These are phyloP conservation scores for Calophaca sinica DNA, from an alignment of 306 rosid genomes.

Conservation along the genomic window DNA sequence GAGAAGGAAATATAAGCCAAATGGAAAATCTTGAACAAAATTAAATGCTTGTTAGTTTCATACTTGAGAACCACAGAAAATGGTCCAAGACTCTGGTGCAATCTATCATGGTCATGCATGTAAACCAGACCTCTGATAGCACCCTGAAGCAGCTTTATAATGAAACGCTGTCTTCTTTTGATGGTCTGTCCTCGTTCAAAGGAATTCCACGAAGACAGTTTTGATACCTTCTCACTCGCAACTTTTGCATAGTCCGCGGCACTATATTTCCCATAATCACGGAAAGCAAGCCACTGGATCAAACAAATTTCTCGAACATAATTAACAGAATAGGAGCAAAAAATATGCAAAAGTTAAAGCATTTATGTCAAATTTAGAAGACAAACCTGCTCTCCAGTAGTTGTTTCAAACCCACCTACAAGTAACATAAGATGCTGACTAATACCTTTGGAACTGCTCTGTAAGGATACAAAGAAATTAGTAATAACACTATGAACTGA, in stretches of 20 bases:
- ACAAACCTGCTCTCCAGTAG: slow-evolving; percentile 92
- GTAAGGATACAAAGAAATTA: slow-evolving; percentile 42
- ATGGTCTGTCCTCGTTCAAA: slow-evolving; percentile 63
- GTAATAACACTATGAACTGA: neutral
- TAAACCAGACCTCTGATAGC: slow-evolving; percentile 81
- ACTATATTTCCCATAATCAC: slow-evolving; percentile 84
- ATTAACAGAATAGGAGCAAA: slow-evolving; percentile 33
- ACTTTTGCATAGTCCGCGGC: slow-evolving; percentile 89
- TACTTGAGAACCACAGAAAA: slow-evolving; percentile 89
- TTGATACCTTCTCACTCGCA: slow-evolving; percentile 72
- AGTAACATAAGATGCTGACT: slow-evolving; percentile 72
- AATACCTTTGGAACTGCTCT: slow-evolving; percentile 66
- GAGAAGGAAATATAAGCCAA: slow-evolving; percentile 33
- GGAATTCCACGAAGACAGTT: slow-evolving; percentile 69
- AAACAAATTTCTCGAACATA: slow-evolving; percentile 22
- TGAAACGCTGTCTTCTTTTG: slow-evolving; percentile 70
- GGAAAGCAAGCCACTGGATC: slow-evolving; percentile 97
- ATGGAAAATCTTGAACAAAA: slow-evolving; percentile 36
- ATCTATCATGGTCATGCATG: slow-evolving; percentile 77
- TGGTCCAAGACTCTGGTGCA: slow-evolving; percentile 99
- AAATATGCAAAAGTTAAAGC: slow-evolving; percentile 2
- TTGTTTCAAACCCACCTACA: slow-evolving; percentile 92
- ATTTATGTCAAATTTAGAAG: slow-evolving; percentile 31
- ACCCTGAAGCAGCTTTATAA: slow-evolving; percentile 76
- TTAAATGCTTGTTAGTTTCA: slow-evolving; percentile 41